Evolutionary conservation across 2,329 filamentous ascomycete species (phyloP).

Genomic region (Paramyrothecium sp.): DNA sequence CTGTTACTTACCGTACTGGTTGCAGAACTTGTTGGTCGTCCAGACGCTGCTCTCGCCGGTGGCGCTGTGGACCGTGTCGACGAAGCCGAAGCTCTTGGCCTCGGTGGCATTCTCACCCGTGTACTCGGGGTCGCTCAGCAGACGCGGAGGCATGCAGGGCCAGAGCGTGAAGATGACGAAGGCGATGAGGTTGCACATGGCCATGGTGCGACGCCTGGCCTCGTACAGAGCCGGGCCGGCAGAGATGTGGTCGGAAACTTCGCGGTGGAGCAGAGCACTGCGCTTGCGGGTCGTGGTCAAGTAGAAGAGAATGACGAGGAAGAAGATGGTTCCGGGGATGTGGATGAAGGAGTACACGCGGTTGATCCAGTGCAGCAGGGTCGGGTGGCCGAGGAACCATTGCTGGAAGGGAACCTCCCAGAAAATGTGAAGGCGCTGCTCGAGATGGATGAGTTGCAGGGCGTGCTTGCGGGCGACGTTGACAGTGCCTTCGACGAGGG

Average conservation of each 20-base stretch:
- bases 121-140: conserved; percentile 56
- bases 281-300: conserved; percentile 64
- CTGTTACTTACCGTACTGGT: conserved; percentile 63
- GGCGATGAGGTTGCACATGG: conserved; percentile 59
- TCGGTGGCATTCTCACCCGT: conserved; percentile 53
- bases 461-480: conserved; percentile 68
- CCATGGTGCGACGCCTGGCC: conserved; percentile 56
- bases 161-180: conserved; percentile 62
- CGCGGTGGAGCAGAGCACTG: conserved; percentile 22
- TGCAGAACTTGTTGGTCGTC: conserved; percentile 68
- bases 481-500: conserved; percentile 66
- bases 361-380: conserved; percentile 67
- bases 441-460: conserved; percentile 64
- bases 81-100: conserved; percentile 59
- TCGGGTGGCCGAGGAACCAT: conserved; percentile 47
- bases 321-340: conserved; percentile 73
- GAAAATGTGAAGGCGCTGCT: conserved; percentile 64
- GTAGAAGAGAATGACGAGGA: conserved; percentile 64
- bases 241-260: conserved; percentile 24
- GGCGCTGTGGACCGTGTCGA: conserved; percentile 57
- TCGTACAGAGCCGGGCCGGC: conserved; percentile 51
- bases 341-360: conserved; percentile 75
- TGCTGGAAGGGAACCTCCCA: conserved; percentile 62
- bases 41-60: conserved; percentile 50
- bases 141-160: conserved; percentile 63